A percentile compares a stretch with the other conserved stretches of the same genome.
These are phyloP conservation scores for Rasamsonia emersonii DNA, from an alignment of 2,329 filamentous ascomycete species.

Conservation along the genomic window DNA sequence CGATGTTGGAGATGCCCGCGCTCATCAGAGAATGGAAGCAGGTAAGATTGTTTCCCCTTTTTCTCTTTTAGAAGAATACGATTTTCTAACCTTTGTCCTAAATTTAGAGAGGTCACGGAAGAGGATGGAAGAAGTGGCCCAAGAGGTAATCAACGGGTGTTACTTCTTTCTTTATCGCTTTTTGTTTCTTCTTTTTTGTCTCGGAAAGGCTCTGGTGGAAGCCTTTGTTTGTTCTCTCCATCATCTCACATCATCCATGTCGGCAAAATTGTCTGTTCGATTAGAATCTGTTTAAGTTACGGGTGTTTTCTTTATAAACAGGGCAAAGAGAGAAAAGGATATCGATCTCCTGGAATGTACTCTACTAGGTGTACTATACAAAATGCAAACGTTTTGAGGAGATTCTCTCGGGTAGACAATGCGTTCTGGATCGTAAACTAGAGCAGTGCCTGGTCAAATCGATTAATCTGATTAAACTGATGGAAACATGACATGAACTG, in stretches of 20 bases:
- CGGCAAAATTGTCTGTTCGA: slow-evolving; percentile 2
- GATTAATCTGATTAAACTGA: too few species aligned
- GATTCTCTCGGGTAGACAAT: too few species aligned
- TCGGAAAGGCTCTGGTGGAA: too few species aligned
- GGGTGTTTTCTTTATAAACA: neutral
- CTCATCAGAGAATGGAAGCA: slow-evolving; percentile 90
- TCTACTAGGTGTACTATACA: too few species aligned
- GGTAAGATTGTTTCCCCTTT: slow-evolving; percentile 43
- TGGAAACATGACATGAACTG: too few species aligned
- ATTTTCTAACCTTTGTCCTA: slow-evolving; percentile 4
- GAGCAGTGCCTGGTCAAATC: too few species aligned
- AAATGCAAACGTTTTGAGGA: too few species aligned
- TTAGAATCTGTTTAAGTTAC: neutral
- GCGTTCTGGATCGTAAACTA: too few species aligned
- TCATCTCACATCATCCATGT: slow-evolving; percentile 2
- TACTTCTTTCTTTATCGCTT: neutral
- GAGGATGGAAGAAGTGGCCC: slow-evolving; percentile 68
- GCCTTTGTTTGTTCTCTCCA: slow-evolving; percentile 1
- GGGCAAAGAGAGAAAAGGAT: too few species aligned
- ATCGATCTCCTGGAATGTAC: too few species aligned
- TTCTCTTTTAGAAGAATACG: neutral
- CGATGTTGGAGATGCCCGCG: slow-evolving; percentile 90
- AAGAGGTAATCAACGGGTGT: slow-evolving; percentile 32
- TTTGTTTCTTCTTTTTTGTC: slow-evolving; percentile 1
- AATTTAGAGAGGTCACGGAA: slow-evolving; percentile 57